Percentiles rank a stretch among this genome's conserved stretches.
These are phyloP conservation scores for Asterella californica DNA, from an alignment of 225 moss, liverwort and hornwort genomes.

Conservation along the genomic window DNA sequence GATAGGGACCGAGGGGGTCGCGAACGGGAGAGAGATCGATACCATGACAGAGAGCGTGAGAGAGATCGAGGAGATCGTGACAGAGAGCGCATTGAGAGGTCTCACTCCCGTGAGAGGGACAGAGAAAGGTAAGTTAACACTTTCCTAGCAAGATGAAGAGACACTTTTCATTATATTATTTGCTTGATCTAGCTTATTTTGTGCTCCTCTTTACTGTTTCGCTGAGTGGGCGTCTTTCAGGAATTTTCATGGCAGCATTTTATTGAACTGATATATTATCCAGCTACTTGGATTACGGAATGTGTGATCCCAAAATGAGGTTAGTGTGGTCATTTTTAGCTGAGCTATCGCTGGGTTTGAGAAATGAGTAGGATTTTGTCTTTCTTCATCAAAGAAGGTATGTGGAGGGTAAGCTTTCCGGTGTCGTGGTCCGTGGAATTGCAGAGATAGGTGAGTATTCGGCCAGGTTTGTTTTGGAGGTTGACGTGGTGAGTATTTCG, in stretches of 20 bases:
- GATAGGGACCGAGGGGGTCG: conserved; percentile 81
- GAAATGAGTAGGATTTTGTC: neutral
- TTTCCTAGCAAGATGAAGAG: neutral
- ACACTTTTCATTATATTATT: neutral
- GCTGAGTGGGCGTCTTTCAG: conserved; percentile 23
- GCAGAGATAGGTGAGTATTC: conserved; percentile 31
- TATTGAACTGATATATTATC: conserved; percentile 18
- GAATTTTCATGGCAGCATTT: conserved; percentile 16
- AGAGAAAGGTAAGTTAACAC: conserved; percentile 33
- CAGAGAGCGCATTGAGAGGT: conserved; percentile 30
- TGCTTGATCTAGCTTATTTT: neutral
- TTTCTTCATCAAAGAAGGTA: conserved; percentile 17
- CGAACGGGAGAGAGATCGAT: conserved; percentile 75
- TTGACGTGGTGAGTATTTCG: conserved; percentile 28
- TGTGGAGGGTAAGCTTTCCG: conserved; percentile 26
- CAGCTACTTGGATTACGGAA: conserved; percentile 24
- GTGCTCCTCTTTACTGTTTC: neutral
- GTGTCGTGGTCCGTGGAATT: conserved; percentile 24
- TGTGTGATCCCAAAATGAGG: conserved; percentile 18
- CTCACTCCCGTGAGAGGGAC: conserved; percentile 38
- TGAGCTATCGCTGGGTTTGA: neutral
- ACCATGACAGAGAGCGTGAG: conserved; percentile 44
- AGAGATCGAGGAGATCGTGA: conserved; percentile 41
- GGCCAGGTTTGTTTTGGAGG: conserved; percentile 25
- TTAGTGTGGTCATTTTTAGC: conserved; percentile 19